Percentiles rank a stretch among this genome's conserved stretches.
These are phyloP conservation scores for Phytophthora vignae DNA, from an alignment of 352 stramenopile species.

Conservation along the genomic window DNA sequence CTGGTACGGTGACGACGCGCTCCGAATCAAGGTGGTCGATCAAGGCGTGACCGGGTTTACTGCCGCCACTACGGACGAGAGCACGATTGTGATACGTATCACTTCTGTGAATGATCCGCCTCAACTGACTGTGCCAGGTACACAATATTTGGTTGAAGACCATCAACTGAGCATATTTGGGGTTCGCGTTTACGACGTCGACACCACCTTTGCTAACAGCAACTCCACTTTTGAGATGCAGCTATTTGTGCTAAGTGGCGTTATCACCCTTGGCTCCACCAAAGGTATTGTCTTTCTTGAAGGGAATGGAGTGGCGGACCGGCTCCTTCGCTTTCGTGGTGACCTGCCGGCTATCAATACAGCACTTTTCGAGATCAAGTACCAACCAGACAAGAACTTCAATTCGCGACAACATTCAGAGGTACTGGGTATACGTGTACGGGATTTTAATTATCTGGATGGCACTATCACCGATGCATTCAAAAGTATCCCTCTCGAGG, in stretches of 20 bases:
- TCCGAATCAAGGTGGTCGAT: conserved; percentile 64
- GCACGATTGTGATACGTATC: conserved; percentile 46
- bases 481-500: conserved; percentile 49
- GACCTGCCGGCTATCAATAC: conserved; percentile 62
- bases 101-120: conserved; percentile 72
- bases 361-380: conserved; percentile 80
- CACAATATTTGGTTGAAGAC: conserved; percentile 66
- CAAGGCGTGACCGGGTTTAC: conserved; percentile 73
- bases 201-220: conserved; percentile 39
- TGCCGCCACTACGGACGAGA: conserved; percentile 44
- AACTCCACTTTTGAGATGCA: conserved; percentile 68
- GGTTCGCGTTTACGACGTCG: conserved; percentile 65
- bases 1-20: conserved; percentile 74
- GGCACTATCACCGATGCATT: conserved; percentile 51
- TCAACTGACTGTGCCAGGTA: conserved; percentile 56
- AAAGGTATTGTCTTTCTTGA: conserved; percentile 50
- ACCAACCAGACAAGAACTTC: conserved; percentile 75
- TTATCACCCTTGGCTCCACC: conserved; percentile 47
- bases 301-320: conserved; percentile 58
- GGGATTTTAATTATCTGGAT: conserved; percentile 69
- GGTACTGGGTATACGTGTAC: conserved; percentile 59
- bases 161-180: conserved; percentile 73
- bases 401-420: conserved; percentile 75
- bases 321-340: conserved; percentile 66
- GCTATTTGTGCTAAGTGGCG: conserved; percentile 62